Base-by-base conservation (phyloP, 2,329 filamentous ascomycete genomes). In the Hirsutella thompsonii region DNA sequence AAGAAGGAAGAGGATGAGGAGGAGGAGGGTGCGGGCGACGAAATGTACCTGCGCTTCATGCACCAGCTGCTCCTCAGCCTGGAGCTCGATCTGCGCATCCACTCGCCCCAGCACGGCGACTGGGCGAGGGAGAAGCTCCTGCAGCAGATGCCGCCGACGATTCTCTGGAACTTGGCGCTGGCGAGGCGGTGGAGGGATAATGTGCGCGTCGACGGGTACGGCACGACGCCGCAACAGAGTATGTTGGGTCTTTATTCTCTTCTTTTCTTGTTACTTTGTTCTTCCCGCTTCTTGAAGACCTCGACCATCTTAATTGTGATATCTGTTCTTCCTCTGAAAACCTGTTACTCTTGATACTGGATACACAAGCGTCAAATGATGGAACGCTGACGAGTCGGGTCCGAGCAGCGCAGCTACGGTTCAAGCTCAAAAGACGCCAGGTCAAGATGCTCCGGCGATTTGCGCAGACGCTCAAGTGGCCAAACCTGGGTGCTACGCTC, bases 1-100 rank as follows among this genome's bases (percentile, higher is more conserved):
- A n/a, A n/a, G n/a, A 26, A 26, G 23, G 6, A 26, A 11, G 23
- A 26, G 6, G 23, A 6, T 26, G 6, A 6, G 11, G 23, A 26
- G 23, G 23, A 26, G 6, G 23, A 26, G 6, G 23, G 23, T n/a
- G n/a, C n/a, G 16, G 78, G 80, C 48, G 64, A 70, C 36, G 60
- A 66, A 16, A 68, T 70, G 44, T 82, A 81, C 50, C 70, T 73
- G 44, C 70, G 69, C 20, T 87, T 88, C 61, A 86, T 84, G 56
- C 81, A 85, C 55, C 83, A 88, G 58, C 62, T 88, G n/a, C 66
- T 88, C 3, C 69, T 88, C 34, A 81, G 79, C 47, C 67, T 83
- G 38, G 83, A 88, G 57, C 66, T 88, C 5, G 77, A 84, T 52
- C 58, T 83, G 43, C 74, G 83, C 32, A 83, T 87, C 49, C 74